Base-by-base conservation (phyloP, 2,329 filamentous ascomycete species). In the Penicillium hordei region DNA sequence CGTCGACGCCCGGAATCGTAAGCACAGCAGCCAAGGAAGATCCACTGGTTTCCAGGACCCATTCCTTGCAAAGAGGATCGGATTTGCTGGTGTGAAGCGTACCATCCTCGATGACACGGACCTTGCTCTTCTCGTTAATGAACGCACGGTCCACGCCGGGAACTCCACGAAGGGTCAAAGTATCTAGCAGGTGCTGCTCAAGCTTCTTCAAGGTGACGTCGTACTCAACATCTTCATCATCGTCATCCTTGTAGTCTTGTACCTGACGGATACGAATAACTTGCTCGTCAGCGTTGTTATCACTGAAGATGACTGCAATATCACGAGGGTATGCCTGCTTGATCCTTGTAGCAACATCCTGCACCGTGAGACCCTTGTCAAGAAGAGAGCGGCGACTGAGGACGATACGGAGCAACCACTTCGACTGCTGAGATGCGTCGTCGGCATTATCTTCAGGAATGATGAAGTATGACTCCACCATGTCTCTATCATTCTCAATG, bases 381-480 rank as follows among this genome's bases (percentile, higher is more conserved):
- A 99, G 86, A 78, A 99, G 84, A 81, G 96, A 95, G 69, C 95
- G 90, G 57, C 94, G 90, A 72, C 95, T 93, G 49, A 99, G 86
- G 21, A 93, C 89, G 66, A 99, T 90, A 80, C 94, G 92, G 48
- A 99, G 84, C 59, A 99, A 79, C 95, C 95, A 99, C 74, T 92
- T 90, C 9, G 94, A 97, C 75, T 97, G 93, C 36, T 75, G 76
- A 49, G 82, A 79, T 9, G 81, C 73, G 58, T 86, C 82, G 44
- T 83, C 81, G 59, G 85, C 85, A 42, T 90, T 87, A 56, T 95
- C 91, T 64, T 96, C 92, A 0, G 91, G 91, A 71, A 97, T 90
- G 72, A 97, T 86, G 78, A 93, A 97, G 81, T 96, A 97, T 0
- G 93, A 96, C 66, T 97, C 92, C 7, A 99, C 90, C 85, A 97